Base-by-base conservation (phyloP, 2,329 filamentous ascomycete genomes). In the Lojkania enalia region DNA sequence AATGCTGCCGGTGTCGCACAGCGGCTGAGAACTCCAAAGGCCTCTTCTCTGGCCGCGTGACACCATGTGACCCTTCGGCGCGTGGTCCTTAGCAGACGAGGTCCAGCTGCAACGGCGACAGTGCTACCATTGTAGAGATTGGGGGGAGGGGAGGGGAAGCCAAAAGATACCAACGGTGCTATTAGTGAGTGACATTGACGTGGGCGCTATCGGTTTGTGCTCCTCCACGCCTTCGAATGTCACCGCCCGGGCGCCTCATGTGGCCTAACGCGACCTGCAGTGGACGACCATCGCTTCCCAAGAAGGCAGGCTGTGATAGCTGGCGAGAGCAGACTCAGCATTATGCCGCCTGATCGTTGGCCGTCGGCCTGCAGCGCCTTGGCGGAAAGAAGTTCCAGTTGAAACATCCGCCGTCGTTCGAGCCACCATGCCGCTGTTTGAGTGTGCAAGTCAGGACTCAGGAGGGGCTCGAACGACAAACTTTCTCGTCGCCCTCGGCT, bases 251-350 rank as follows among this genome's bases (percentile, higher is more conserved):
- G 23, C 23, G n/a, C 23, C 7, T n/a, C 23, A 27, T 7, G n/a
- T 7, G 23, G 30, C 30, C 14, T 33, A 9, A 33, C 30, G 30
- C 14, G 6, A 16, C 14, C 30, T 33, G 30, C 30, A 33, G 30
- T 33, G 30, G 7, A 7, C 16, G 30, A 12, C 20, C 40, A 29
- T 37, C 27, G 39, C 16, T 43, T 40, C 40, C 45, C 29, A 39
- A 36, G 20, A 16, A 7, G 45, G 45, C 33, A 48, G 39, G 29
- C 35, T 37, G 27, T 29, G 45, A 48, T 48, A 48, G 27, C 15
- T 27, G 31, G 19, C 15, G 39, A 42, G 33, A 11, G 18, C 23
- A 15, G 16, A 27, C 23, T n/a, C 23, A 27, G 23, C n/a, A n/a
- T n/a, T n/a, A n/a, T n/a, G 23, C 23, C 7, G 23, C 23, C 23